Evolutionary conservation across 805 yeast species (phyloP), one percentile per base, ranked within the genome.

Genomic region (Wickerhamiella domercqiae): DNA sequence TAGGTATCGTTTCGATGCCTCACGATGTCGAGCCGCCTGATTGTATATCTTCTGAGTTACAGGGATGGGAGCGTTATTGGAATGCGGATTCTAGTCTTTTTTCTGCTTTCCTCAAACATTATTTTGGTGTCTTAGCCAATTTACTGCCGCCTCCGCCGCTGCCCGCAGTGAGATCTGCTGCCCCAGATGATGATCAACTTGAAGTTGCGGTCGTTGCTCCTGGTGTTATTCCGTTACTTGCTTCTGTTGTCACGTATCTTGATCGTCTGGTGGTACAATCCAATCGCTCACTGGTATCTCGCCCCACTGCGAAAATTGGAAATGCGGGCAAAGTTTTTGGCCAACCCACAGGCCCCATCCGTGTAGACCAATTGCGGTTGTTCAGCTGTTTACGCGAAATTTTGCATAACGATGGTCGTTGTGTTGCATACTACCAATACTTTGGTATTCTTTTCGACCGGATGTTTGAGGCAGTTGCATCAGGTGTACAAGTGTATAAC

Each of bases 41-140:
- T 9, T 15, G 7, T 7, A 3, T 22, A 9, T 16, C 34, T 20
- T 3, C 21, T 9, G 24, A 18, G 32, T 15, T 20, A n/a, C 14
- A 18, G 7, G 33, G 33, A 9, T 61, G 66, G 67, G 35, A 44
- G 2, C 49, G 60, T 3, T 47, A 55, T 18, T 62, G 62, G 59
- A 47, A 47, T 5, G 48, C 53, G 5, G 55, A 57, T 45, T 49
- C 62, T 16, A 56, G 54, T 29, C 50, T 63, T 11, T 62, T 62
- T 39, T 51, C 56, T 21, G 54, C 67, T n/a, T 62, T 62, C 39
- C 42, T 63, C 31, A 62, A 60, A 46, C 68, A 63, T 44, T 54
- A 57, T 14, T 30, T 22, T 20, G 39, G 9, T 34, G 37, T 20
- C 39, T 39, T 15, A 29, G 35, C 35, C 34, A 43, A 33, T 33